Evolutionary conservation across 2,329 filamentous ascomycete species (phyloP), one percentile per base, ranked within the genome.

Genomic region (Xylariaceae sp.): DNA sequence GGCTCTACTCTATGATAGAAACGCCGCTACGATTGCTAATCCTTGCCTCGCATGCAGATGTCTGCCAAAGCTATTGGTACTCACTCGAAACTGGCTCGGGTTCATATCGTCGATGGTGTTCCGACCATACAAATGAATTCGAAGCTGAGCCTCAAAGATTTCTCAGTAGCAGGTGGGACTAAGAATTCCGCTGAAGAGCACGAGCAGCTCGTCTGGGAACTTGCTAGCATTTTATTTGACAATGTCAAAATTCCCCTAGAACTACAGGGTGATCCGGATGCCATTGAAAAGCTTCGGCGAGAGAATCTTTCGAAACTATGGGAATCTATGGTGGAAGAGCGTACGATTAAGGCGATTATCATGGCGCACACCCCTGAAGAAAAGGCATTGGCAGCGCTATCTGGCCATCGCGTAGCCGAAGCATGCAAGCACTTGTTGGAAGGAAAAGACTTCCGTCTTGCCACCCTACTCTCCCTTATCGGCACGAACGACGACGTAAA

Each of bases 151-250:
- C 77, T 85, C 55, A 74, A 74, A 12, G 70, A 77, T 7, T 74
- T 84, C 53, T 75, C 75, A 56, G 41, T 59, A 4, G 58, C 65
- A 3, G 68, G 67, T 51, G 72, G 72, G 11, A 56, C 59, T 30
- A 68, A 64, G 51, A 70, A 67, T 60, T 72, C 74, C 12, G 76
- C 76, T 27, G 76, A 71, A 51, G 70, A 74, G 26, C 82, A 89
- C 54, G 89, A 95, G 71, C 83, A 84, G 65, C 77, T 84, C 11
- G 84, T 94, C 1, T 99, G 95, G 94, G 81, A 89, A 57, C 77
- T 99, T 37, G 86, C 89, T 1, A 88, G 88, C 54, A 85, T 96
- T 39, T 79, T 99, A 3, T 99, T 96, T 66, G 91, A 96, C 61
- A 77, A 84, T n/a, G 59, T 83, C 8, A 74, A 74, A 12, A 67